phyloP scores from a whole-genome alignment of 2,329 filamentous ascomycete genomes.

The Pseudocercospora pini-densiflorae region DNA sequence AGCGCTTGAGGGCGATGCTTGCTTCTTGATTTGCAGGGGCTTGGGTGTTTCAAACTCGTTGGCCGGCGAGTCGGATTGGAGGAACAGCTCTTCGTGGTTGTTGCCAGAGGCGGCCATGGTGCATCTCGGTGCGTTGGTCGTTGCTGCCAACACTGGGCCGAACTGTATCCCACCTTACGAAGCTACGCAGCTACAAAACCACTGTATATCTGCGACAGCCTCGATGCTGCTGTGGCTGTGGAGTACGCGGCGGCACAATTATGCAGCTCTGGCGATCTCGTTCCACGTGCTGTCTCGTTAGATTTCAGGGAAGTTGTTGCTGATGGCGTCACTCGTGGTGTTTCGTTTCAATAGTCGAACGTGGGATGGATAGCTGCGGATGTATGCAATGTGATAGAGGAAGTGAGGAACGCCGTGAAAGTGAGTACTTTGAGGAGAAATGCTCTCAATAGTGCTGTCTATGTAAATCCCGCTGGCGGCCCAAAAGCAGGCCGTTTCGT shows the following conservation, averaged over 20 bases:
- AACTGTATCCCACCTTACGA: neutral
- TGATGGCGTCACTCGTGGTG: neutral
- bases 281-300: neutral
- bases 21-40: constrained; percentile 40
- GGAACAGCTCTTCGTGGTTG: constrained; percentile 31
- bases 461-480: constrained; percentile 1
- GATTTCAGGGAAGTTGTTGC: neutral
- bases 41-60: constrained; percentile 32
- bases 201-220: neutral
- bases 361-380: neutral
- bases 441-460: neutral
- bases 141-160: neutral
- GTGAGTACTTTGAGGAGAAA: neutral
- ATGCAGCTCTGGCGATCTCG: constrained; percentile 1
- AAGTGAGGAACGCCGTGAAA: neutral
- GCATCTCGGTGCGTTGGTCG: constrained; percentile 12
- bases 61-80: constrained; percentile 24
- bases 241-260: neutral
- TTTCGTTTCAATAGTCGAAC: constrained; percentile 1
- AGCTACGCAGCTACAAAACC: neutral
- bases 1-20: constrained; percentile 23
- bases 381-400: neutral
- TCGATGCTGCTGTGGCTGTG: neutral
- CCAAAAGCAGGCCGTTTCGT: constrained; percentile 1
- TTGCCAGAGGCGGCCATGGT: constrained; percentile 22